Base-by-base conservation (phyloP, 2,329 filamentous ascomycete species). In the Sordariomycetes sp. region DNA sequence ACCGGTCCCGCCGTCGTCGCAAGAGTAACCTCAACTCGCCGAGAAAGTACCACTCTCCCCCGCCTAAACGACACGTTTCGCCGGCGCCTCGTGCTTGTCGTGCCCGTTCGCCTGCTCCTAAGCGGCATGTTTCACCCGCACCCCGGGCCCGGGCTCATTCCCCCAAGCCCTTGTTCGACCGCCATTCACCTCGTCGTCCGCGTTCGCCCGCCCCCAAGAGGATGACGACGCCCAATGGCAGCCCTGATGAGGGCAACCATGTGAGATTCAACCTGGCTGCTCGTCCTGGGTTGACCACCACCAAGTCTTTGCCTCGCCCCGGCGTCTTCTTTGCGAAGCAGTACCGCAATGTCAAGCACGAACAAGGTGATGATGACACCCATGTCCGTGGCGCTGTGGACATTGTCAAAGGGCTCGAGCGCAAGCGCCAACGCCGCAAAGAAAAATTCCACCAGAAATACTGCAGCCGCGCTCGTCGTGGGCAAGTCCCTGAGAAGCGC, bases 381-480 rank as follows among this genome's bases (percentile, higher is more conserved):
- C 86, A 92, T 42, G 74, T 86, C 8, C 83, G 92, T 42, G 86
- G 87, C n/a, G 88, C 92, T 23, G 93, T 98, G 45, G 92, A 96
- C 58, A 98, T 95, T 41, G 85, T 95, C 59, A 94, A 94, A 57
- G 92, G 92, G 8, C 73, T 98, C 2, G 92, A 98, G 64, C 82
- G 85, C 59, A 96, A 94, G 65, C 82, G 88, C 18, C 85, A 92
- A 63, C 80, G 92, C 43, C 83, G 92, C 46, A 87, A 83, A 62
- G 88, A 96, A 59, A 94, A 95, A 59, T 83, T 87, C 50, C 82
- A 85, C 54, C 82, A 88, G 49, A 92, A 94, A 56, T 82, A 90
- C 52, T 93, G 85, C 63, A 81, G 86, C 53, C 85, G 86, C 48
- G 81, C 80, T 37, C 78, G 79, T 43, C 87, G 86, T 50, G 72